Evolutionary conservation across 148 eudicot species (phyloP), one percentile per base, ranked within the genome.

Genomic region (Mesembryanthemum crystallinum): DNA sequence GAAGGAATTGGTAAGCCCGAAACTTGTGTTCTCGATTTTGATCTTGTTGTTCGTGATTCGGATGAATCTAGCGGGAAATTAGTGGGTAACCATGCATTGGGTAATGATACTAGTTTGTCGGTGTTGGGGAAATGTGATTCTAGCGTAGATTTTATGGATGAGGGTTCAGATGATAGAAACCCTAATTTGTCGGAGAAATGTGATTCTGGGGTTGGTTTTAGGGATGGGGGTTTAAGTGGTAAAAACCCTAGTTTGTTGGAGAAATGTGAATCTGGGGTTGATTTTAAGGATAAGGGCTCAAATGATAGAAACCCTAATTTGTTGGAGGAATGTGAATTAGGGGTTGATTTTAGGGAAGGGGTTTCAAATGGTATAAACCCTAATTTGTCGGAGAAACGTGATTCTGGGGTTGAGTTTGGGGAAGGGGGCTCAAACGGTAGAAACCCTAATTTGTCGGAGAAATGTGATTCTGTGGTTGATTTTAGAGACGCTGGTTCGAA

Each of bases 1-100:
- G 45, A 12, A 21, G 62, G 51, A 7, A 1, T 29, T n/a, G 82
- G 80, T 76, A 76, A 72, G 73, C 60, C n/a, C 59, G 42, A n/a
- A 37, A 75, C 43, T 64, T 64, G 65, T 75, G 54, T 65, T 17
- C 54, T 29, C n/a, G 64, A 63, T 51, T 79, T 64, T 61, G 67
- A 69, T 27, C 14, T 45, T 4, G 35, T 47, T 75, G 59, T 35
- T 75, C 23, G 71, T 5, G 63, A 62, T 49, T 64, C 37, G 55
- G 75, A 21, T 14, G 51, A 27, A 25, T 33, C 8, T 70, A 33
- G 21, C 25, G 64, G 47, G 21, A 28, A 67, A 58, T 43, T 4
- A 13, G 78, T 23, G 47, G 65, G 42, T 1, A 10, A n/a, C n/a
- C n/a, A n/a, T n/a, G n/a, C n/a, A 35, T 35, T 57, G 43, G 29